A percentile compares a stretch with the other conserved stretches of the same genome.
phyloP scores from a whole-genome alignment of 768 basidiomycete species.

The Pleurotus giganteus region DNA sequence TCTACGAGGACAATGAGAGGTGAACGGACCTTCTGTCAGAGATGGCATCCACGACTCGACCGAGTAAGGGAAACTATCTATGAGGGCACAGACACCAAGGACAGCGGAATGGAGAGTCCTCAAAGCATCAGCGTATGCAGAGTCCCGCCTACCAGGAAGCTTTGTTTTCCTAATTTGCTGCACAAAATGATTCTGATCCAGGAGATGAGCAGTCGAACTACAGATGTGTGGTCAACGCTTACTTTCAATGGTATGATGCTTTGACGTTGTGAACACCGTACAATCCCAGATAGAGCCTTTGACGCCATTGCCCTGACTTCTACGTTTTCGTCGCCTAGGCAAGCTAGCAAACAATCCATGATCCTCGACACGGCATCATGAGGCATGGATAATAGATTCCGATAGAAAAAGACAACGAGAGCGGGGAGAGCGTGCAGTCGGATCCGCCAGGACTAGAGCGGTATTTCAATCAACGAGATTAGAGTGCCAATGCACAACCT shows the following conservation, averaged over 20 bases:
- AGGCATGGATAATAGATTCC: constrained; percentile 78
- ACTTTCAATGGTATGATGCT: constrained; percentile 85
- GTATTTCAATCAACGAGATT: constrained; percentile 29
- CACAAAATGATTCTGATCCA: constrained; percentile 74
- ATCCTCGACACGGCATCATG: constrained; percentile 63
- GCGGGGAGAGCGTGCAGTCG: constrained; percentile 86
- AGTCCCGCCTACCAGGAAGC: constrained; percentile 68
- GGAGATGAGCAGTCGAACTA: constrained; percentile 11
- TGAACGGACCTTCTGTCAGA: constrained; percentile 64
- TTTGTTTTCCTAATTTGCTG: constrained; percentile 55
- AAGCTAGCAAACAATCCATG: constrained; percentile 82
- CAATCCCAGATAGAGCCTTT: constrained; percentile 79
- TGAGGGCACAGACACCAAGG: constrained; percentile 84
- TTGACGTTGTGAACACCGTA: constrained; percentile 87
- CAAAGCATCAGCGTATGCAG: constrained; percentile 69
- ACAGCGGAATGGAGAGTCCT: constrained; percentile 84
- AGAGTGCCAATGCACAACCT: constrained; percentile 21
- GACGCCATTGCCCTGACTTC: constrained; percentile 93
- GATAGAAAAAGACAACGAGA: constrained; percentile 87
- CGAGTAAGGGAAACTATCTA: constrained; percentile 93
- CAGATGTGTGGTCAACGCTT: constrained; percentile 15
- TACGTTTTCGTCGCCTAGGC: constrained; percentile 85
- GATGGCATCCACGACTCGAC: constrained; percentile 90
- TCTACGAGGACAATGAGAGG: constrained; percentile 2
- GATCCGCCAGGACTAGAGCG: constrained; percentile 85